Percentiles rank a stretch among this genome's conserved stretches.
These are phyloP conservation scores for Aspergillus ruber DNA, from an alignment of 2,329 filamentous ascomycete genomes.

Conservation along the genomic window DNA sequence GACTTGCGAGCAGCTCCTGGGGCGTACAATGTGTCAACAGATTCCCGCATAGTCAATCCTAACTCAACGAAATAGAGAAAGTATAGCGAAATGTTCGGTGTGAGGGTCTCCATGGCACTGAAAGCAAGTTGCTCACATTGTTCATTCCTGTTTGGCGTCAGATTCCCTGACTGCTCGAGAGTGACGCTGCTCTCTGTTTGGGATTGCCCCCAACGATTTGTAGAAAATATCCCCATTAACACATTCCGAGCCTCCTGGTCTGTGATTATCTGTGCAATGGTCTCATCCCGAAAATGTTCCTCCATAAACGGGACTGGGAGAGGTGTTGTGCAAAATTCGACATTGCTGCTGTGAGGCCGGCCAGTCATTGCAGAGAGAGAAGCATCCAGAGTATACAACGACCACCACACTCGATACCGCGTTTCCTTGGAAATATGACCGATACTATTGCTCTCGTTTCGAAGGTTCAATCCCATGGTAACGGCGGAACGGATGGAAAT, in stretches of 20 bases:
- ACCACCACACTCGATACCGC: conserved; percentile 41
- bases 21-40: conserved; percentile 33
- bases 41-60: conserved; percentile 28
- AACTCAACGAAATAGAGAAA: conserved; percentile 37
- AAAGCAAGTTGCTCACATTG: conserved; percentile 16
- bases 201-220: conserved; percentile 8
- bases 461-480: conserved; percentile 39
- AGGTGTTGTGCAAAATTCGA: conserved; percentile 37
- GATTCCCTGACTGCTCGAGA: conserved; percentile 9
- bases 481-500: conserved; percentile 36
- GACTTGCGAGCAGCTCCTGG: conserved; percentile 28
- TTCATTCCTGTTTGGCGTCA: conserved; percentile 7
- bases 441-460: conserved; percentile 32
- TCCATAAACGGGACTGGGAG: conserved; percentile 35
- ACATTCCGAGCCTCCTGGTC: conserved; percentile 26
- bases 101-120: conserved; percentile 21
- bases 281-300: conserved; percentile 28
- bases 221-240: conserved; percentile 19
- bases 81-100: conserved; percentile 32
- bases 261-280: conserved; percentile 27
- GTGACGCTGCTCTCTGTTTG: conserved; percentile 4
- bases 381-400: conserved; percentile 36
- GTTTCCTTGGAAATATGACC: conserved; percentile 34
- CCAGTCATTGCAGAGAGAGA: conserved; percentile 38
- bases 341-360: conserved; percentile 32